Evolutionary conservation across 2,329 filamentous ascomycete genomes (phyloP), one percentile per base, ranked within the genome.

Genomic region (Ophiostoma tasmaniense): DNA sequence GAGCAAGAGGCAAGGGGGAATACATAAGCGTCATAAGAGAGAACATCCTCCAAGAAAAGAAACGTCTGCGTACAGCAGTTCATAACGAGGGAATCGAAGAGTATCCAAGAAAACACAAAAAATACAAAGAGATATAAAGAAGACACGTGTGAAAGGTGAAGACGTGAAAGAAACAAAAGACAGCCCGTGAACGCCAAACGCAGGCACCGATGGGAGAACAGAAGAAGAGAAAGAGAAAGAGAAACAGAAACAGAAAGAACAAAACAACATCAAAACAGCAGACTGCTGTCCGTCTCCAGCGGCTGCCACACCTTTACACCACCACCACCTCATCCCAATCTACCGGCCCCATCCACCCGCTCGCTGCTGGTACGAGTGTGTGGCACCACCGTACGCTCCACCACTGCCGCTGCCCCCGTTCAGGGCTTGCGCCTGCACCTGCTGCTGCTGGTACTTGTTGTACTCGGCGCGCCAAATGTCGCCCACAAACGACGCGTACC

Each of bases 391-490:
- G 22, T 64, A 64, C 20, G 10, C 33, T 2, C 33, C 68, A 14
- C 30, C 45, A 11, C 61, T 13, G 33, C 68, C 67, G 17, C 68
- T 67, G 17, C 52, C 67, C 3, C 64, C 62, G 13, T 69, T 66
- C 1, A 66, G 70, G 68, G 69, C 70, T 70, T 67, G 72, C 45
- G 71, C 77, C 74, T 78, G 75, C 69, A 73, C 74, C 69, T 78
- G 78, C 77, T 82, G 80, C 72, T 81, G 81, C 74, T 87, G 84
- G 75, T 86, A 87, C 70, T 80, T 79, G 74, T 82, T 78, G 75
- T 88, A 88, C 77, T 89, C 86, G 69, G 77, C 76, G 73, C 82
- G 75, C 84, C 85, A 89, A 55, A 87, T 80, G 69, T 83, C 81
- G 75, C 79, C 83, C 67, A 85, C 77, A 66, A 83, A 79, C 17